phyloP scores from a whole-genome alignment of 2,329 filamentous ascomycete species.

The Diaporthe amygdali region DNA sequence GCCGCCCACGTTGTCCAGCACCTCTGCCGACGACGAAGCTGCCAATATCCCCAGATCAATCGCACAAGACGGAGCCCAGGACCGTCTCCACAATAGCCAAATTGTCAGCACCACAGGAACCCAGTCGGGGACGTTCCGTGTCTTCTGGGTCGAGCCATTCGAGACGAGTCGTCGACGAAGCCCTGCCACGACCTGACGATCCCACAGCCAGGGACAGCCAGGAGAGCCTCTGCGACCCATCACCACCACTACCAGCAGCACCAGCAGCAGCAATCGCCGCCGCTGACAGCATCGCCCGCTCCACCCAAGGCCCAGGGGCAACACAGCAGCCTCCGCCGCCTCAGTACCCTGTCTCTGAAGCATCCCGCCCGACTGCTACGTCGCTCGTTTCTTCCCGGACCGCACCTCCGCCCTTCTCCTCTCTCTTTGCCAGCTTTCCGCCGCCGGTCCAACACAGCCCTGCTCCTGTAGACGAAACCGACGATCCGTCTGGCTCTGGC shows the following conservation, averaged over 20 bases:
- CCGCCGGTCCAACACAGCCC: constrained; percentile 33
- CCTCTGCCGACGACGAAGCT: background rate
- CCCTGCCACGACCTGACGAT: constrained; percentile 30
- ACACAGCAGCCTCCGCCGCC: constrained; percentile 58
- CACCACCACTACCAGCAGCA: constrained; percentile 32
- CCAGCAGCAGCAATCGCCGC: constrained; percentile 26
- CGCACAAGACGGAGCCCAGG: constrained; percentile 23
- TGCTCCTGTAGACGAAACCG: constrained; percentile 39
- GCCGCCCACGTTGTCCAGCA: constrained; percentile 10
- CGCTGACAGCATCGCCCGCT: constrained; percentile 34
- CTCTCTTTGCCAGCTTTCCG: constrained; percentile 54
- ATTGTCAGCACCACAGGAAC: constrained; percentile 53
- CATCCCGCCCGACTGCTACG: constrained; percentile 50
- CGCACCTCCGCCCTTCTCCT: constrained; percentile 65
- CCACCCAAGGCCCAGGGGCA: constrained; percentile 11
- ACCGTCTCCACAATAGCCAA: constrained; percentile 43
- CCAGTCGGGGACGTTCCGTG: constrained; percentile 50
- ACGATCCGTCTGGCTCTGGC: constrained; percentile 45
- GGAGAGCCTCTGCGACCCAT: constrained; percentile 35
- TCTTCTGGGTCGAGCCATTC: constrained; percentile 41
- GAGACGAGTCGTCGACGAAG: constrained; percentile 38
- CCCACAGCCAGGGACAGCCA: constrained; percentile 28
- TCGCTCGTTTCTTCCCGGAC: constrained; percentile 38
- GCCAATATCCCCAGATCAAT: background rate
- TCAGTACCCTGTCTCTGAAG: constrained; percentile 62